Evolutionary conservation across 371 early-diverging fungal species (phyloP).

Genomic region (Mucor plumbeus): DNA sequence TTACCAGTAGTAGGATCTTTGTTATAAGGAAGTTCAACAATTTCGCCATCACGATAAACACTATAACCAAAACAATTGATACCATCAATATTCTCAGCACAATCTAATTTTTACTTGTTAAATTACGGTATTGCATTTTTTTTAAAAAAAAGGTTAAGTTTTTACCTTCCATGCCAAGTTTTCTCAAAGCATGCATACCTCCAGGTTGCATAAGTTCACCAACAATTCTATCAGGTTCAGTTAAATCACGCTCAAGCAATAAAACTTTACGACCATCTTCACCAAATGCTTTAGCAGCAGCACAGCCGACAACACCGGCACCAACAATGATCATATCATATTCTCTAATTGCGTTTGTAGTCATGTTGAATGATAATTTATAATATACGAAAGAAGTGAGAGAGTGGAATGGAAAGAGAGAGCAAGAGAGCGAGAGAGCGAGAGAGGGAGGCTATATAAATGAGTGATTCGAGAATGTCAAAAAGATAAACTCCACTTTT

Average conservation of each 20-base stretch:
- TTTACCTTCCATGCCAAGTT: constrained; percentile 71
- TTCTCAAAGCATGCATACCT: constrained; percentile 77
- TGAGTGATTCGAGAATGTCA: not conserved
- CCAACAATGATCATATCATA: constrained; percentile 87
- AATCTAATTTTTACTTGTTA: constrained; percentile 47
- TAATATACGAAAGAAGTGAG: not conserved
- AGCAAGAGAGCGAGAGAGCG: not conserved
- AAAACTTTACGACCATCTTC: constrained; percentile 72
- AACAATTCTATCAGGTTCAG: constrained; percentile 93
- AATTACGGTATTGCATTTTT: not conserved
- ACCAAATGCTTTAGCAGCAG: constrained; percentile 79
- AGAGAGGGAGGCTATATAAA: not conserved
- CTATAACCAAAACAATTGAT: constrained; percentile 89
- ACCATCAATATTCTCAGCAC: constrained; percentile 83
- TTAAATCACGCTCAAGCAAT: constrained; percentile 82
- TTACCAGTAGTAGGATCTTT: constrained; percentile 51
- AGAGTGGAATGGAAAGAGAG: not conserved
- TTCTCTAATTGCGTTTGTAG: constrained; percentile 19
- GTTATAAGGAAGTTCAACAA: constrained; percentile 70
- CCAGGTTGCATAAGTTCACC: constrained; percentile 95
- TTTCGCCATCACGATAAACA: constrained; percentile 63
- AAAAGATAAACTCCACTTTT: not conserved
- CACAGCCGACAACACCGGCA: constrained; percentile 87
- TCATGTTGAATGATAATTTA: not conserved
- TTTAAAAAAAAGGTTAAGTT: not conserved